These are phyloP conservation scores for Lentinula boryana DNA, from an alignment of 768 basidiomycete species.

Conservation along the genomic window DNA sequence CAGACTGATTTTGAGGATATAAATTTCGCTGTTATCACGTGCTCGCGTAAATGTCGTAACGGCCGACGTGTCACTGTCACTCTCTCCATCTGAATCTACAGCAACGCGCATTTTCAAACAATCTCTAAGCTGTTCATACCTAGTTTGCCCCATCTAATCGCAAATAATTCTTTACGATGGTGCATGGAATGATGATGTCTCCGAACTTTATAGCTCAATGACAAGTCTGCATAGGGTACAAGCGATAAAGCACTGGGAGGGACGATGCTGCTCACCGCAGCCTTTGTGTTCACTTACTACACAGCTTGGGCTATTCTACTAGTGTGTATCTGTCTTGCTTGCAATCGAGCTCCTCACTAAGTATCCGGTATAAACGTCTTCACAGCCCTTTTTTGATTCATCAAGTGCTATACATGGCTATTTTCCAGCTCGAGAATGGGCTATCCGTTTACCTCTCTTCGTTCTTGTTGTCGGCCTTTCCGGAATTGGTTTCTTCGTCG, in stretches of 20 bases:
- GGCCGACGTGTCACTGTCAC: background rate
- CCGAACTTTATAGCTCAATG: background rate
- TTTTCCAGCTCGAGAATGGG: slow-evolving; percentile 93
- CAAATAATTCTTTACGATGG: background rate
- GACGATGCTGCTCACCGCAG: slow-evolving; percentile 72
- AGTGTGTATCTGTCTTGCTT: slow-evolving; percentile 36
- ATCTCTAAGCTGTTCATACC: no score
- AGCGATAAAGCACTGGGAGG: slow-evolving; percentile 82
- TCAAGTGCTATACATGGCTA: slow-evolving; percentile 67
- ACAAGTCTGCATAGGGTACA: slow-evolving; percentile 44
- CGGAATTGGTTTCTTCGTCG: slow-evolving; percentile 79
- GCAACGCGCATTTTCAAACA: no score
- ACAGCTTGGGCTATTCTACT: slow-evolving; percentile 88
- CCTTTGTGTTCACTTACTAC: slow-evolving; percentile 81
- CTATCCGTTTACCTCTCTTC: slow-evolving; percentile 79
- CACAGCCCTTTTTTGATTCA: slow-evolving; percentile 75
- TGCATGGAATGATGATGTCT: background rate
- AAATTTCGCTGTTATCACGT: background rate
- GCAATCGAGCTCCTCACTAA: background rate
- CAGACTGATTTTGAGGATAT: no score
- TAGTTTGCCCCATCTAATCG: background rate
- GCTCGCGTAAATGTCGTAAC: background rate
- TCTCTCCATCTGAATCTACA: background rate
- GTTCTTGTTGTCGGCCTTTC: slow-evolving; percentile 75
- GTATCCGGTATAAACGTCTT: slow-evolving; percentile 8